Percentiles rank a stretch among this genome's conserved stretches.
Evolutionary conservation across 257 asterid species (phyloP).

Genomic region (Vinca minor): DNA sequence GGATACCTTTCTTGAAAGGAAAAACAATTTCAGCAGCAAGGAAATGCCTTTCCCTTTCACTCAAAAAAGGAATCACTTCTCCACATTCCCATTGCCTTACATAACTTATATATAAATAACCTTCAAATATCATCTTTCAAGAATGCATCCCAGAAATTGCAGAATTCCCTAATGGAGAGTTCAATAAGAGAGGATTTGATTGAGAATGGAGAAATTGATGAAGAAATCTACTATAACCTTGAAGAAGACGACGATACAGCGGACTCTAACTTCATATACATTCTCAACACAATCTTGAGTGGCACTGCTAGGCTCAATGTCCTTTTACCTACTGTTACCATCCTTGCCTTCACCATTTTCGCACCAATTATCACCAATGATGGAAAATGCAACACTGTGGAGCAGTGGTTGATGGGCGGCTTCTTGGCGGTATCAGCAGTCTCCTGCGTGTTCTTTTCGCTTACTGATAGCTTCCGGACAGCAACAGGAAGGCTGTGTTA

Average conservation of each 20-base stretch:
- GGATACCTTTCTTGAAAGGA: slow-evolving; percentile 30
- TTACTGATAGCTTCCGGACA: slow-evolving; percentile 46
- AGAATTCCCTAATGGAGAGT: slow-evolving; percentile 7
- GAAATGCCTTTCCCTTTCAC: slow-evolving; percentile 31
- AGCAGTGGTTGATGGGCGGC: slow-evolving; percentile 32
- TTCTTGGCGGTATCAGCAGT: slow-evolving; percentile 32
- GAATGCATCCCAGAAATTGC: background rate
- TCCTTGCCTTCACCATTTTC: slow-evolving; percentile 50
- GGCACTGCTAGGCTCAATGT: slow-evolving; percentile 54
- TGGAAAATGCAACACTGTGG: slow-evolving; percentile 44
- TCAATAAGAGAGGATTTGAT: slow-evolving; percentile 11
- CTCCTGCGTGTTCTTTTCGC: slow-evolving; percentile 43
- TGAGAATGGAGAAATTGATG: slow-evolving; percentile 20
- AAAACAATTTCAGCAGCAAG: slow-evolving; percentile 13
- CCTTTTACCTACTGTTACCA: slow-evolving; percentile 50
- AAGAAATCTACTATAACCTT: background rate
- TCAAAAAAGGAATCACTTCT: slow-evolving; percentile 29
- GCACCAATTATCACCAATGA: slow-evolving; percentile 41
- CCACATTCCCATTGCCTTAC: background rate
- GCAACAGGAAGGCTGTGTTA: slow-evolving; percentile 45
- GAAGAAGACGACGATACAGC: slow-evolving; percentile 20
- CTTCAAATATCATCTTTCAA: background rate
- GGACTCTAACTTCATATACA: slow-evolving; percentile 37
- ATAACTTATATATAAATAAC: background rate
- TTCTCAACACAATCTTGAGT: slow-evolving; percentile 42